phyloP scores from a whole-genome alignment of 2,329 filamentous ascomycete genomes.

The Hypoxylon sp. region DNA sequence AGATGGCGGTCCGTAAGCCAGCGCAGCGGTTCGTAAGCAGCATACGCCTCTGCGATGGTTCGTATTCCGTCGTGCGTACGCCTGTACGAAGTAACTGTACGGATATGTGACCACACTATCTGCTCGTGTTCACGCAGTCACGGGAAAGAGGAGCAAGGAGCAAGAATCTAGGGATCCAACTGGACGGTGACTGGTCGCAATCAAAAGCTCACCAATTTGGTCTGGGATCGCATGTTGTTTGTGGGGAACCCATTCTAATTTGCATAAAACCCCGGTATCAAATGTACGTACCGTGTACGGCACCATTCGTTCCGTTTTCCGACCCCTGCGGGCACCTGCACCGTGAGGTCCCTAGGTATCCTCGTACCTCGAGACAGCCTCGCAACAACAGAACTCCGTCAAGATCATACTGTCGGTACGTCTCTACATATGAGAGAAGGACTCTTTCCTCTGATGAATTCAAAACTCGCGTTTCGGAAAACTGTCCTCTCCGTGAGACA shows the following conservation, averaged over 20 bases:
- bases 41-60: constrained; percentile 17
- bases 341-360: no score
- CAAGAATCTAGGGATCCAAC: constrained; percentile 27
- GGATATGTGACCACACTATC: constrained; percentile 17
- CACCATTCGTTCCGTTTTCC: constrained; percentile 29
- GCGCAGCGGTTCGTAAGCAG: neutral
- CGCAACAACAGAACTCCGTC: no score
- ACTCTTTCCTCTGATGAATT: no score
- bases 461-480: no score
- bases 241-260: constrained; percentile 36
- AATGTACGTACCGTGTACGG: constrained; percentile 15
- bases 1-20: neutral
- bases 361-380: no score
- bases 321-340: constrained; percentile 14
- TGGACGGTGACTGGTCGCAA: constrained; percentile 35
- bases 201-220: constrained; percentile 35
- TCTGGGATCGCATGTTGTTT: constrained; percentile 40
- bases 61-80: constrained; percentile 29
- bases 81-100: constrained; percentile 13
- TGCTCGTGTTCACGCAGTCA: constrained; percentile 36
- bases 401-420: no score
- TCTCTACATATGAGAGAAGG: no score
- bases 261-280: constrained; percentile 21
- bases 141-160: constrained; percentile 21
- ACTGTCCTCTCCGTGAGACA: no score